phyloP scores from a whole-genome alignment of 495 filamentous ascomycete genomes.

The Recurvomyces mirabilis region DNA sequence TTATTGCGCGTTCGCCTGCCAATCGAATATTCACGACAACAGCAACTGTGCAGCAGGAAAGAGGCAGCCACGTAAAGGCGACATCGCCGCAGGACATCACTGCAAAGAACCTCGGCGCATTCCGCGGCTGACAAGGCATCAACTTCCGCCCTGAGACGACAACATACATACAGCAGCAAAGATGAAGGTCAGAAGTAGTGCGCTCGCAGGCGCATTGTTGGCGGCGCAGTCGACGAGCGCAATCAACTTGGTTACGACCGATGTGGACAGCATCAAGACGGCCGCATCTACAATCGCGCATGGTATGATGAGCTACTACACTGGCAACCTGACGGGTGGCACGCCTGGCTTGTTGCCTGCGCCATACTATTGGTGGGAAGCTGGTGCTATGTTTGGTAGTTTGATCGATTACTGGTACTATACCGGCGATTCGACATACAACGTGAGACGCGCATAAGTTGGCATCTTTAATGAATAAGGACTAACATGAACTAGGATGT shows the following conservation, averaged over 20 bases:
- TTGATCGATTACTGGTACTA: slow-evolving; percentile 46
- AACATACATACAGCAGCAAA: background rate
- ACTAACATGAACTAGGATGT: too few species aligned
- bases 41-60: too few species aligned
- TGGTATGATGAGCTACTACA: slow-evolving; percentile 35
- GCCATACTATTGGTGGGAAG: slow-evolving; percentile 41
- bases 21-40: too few species aligned
- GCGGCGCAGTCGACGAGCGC: slow-evolving; percentile 11
- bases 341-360: slow-evolving; percentile 31
- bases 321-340: slow-evolving; percentile 35
- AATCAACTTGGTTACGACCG: slow-evolving; percentile 10
- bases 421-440: slow-evolving; percentile 45
- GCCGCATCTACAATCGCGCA: slow-evolving; percentile 26
- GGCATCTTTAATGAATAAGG: too few species aligned
- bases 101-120: too few species aligned
- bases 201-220: slow-evolving; percentile 9
- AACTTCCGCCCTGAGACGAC: too few species aligned
- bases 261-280: slow-evolving; percentile 25
- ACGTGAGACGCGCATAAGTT: slow-evolving; percentile 20
- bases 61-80: too few species aligned
- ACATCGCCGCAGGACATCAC: too few species aligned
- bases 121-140: too few species aligned
- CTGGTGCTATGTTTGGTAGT: slow-evolving; percentile 39
- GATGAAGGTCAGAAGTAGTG: background rate
- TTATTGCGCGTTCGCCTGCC: too few species aligned